Percentiles rank a stretch among this genome's conserved stretches.
phyloP scores from a whole-genome alignment of 139 green algal species.

The Chlorella sorokiniana region DNA sequence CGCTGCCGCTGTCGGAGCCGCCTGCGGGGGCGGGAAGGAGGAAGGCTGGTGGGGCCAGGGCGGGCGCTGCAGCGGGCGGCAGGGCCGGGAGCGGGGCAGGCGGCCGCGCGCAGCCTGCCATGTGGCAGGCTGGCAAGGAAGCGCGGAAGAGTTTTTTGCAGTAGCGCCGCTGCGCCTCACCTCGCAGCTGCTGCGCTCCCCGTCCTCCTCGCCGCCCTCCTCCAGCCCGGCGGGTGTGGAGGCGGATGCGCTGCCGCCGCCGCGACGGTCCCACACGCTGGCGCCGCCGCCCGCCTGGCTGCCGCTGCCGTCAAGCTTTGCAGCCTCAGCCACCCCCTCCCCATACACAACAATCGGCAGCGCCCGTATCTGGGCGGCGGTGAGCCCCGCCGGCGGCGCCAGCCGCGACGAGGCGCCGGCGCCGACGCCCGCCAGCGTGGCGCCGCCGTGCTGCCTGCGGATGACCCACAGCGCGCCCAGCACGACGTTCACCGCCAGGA shows the following conservation, averaged over 20 bases:
- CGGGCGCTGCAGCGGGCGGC: background rate
- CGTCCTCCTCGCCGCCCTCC: too few relatives aligned
- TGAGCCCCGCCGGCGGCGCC: constrained; percentile 45
- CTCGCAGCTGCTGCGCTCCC: too few relatives aligned
- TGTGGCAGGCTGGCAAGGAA: too few relatives aligned
- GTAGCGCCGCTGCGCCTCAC: too few relatives aligned
- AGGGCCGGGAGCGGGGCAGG: background rate
- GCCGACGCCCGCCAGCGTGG: background rate
- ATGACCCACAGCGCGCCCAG: constrained; percentile 71
- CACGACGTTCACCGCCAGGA: constrained; percentile 71
- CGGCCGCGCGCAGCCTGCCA: background rate
- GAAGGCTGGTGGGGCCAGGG: background rate
- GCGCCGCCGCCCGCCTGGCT: background rate
- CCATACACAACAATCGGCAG: constrained; percentile 60
- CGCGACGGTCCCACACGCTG: background rate
- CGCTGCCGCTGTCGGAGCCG: constrained; percentile 7
- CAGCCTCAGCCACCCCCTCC: background rate
- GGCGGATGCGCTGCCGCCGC: too few relatives aligned
- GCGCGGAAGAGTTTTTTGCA: too few relatives aligned
- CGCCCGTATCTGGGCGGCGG: constrained; percentile 39
- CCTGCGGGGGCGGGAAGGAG: background rate
- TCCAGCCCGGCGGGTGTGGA: too few relatives aligned
- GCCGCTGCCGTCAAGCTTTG: background rate
- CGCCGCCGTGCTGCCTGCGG: constrained; percentile 51
- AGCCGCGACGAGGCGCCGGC: background rate